Conservation (phyloP, 1,284 basidiomycete genomes). For the Cystobasidium sp. region DNA sequence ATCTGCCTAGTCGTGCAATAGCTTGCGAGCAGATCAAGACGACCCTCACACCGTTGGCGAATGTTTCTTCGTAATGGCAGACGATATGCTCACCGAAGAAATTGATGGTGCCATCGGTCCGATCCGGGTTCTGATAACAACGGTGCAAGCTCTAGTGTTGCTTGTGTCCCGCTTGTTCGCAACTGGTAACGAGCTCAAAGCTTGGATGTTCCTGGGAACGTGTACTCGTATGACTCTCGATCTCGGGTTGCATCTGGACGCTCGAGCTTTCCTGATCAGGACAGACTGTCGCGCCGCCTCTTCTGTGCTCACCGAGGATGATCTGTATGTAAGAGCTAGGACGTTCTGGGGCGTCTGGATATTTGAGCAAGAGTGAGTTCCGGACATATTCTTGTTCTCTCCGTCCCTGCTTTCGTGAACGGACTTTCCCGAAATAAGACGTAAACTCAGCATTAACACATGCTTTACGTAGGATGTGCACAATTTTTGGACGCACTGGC, state of each 20-base stretch:
- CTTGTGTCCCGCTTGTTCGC: constrained; percentile 1
- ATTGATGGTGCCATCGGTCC: constrained; percentile 5
- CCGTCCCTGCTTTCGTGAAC: too few relatives aligned
- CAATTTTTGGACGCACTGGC: constrained; percentile 14
- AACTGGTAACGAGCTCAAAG: constrained; percentile 15
- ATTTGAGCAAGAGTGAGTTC: constrained; percentile 41
- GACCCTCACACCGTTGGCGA: constrained; percentile 12
- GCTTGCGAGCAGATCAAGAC: background rate
- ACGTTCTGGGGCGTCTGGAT: constrained; percentile 28
- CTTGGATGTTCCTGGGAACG: constrained; percentile 24
- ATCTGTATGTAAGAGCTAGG: constrained; percentile 19
- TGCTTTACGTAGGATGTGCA: constrained; percentile 16
- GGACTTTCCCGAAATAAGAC: too few relatives aligned
- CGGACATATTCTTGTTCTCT: too few relatives aligned
- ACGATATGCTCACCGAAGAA: constrained; percentile 25
- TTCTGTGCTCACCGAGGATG: constrained; percentile 8
- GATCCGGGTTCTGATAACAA: constrained; percentile 9
- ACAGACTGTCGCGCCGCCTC: background rate
- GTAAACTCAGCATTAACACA: too few relatives aligned
- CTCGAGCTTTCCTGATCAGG: background rate
- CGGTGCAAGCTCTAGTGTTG: constrained; percentile 25
- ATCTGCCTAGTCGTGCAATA: background rate
- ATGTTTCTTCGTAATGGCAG: background rate
- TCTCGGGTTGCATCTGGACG: constrained; percentile 32
- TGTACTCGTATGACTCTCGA: constrained; percentile 26